These are phyloP conservation scores for Aspergillus viridinutans DNA, from an alignment of 2,329 filamentous ascomycete genomes.

Conservation along the genomic window DNA sequence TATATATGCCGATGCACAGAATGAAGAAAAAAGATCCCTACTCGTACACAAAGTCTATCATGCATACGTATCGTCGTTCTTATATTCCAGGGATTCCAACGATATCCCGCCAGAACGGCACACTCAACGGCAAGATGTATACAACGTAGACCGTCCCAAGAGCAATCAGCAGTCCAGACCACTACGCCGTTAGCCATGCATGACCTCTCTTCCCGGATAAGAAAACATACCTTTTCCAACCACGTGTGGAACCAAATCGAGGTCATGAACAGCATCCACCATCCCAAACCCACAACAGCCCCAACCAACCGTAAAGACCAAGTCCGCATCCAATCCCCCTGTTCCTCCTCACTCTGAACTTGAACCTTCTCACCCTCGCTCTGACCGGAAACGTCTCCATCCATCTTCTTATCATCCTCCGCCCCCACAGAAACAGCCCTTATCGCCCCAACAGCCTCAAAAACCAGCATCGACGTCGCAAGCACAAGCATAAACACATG, in stretches of 20 bases:
- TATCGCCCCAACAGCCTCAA: constrained; percentile 65
- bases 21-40: neutral
- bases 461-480: constrained; percentile 72
- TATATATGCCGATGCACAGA: neutral
- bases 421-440: constrained; percentile 44
- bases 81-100: constrained; percentile 43
- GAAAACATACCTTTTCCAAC: constrained; percentile 76
- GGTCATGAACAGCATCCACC: constrained; percentile 99
- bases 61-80: constrained; percentile 2
- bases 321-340: constrained; percentile 52
- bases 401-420: constrained; percentile 35
- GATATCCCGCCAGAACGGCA: constrained; percentile 42
- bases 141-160: constrained; percentile 46
- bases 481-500: constrained; percentile 91
- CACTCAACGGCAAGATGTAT: constrained; percentile 48
- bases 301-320: constrained; percentile 48
- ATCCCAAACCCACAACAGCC: constrained; percentile 64
- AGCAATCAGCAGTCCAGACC: constrained; percentile 49
- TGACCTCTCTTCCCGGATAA: constrained; percentile 6
- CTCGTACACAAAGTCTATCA: neutral
- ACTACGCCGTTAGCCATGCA: constrained; percentile 28
- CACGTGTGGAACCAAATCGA: constrained; percentile 98
- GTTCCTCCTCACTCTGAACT: constrained; percentile 30
- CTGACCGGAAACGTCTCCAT: constrained; percentile 9
- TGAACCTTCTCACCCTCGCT: neutral